Evolutionary conservation across 768 basidiomycete genomes (phyloP).

Genomic region (Mycena metata): DNA sequence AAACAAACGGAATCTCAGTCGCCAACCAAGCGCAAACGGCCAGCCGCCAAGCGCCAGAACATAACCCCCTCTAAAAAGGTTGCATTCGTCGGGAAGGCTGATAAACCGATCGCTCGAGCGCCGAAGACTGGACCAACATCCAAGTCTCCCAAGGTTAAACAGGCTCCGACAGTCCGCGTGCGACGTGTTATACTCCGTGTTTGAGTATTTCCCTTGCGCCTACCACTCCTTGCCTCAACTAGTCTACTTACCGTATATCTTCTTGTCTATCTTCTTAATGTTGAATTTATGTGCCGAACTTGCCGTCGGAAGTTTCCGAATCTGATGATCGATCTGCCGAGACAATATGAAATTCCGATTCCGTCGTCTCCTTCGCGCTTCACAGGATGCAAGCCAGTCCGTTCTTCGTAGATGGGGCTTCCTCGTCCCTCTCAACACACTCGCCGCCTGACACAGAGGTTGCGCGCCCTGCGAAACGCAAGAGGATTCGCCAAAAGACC

Average conservation of each 20-base stretch:
- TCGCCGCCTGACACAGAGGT: not conserved
- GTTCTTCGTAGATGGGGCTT: not conserved
- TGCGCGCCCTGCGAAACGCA: conserved; percentile 23
- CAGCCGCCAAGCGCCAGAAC: not conserved
- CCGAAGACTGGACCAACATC: too few species aligned
- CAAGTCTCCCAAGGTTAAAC: too few species aligned
- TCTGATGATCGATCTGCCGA: too few species aligned
- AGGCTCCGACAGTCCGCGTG: too few species aligned
- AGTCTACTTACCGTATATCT: too few species aligned
- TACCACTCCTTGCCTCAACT: not conserved
- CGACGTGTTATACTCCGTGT: conserved; percentile 18
- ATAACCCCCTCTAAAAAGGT: conserved; percentile 12
- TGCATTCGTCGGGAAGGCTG: conserved; percentile 5
- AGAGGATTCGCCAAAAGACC: conserved; percentile 23
- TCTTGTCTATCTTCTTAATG: too few species aligned
- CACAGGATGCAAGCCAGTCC: not conserved
- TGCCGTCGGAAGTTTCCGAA: too few species aligned
- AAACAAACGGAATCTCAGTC: not conserved
- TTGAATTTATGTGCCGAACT: too few species aligned
- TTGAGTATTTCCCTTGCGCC: too few species aligned
- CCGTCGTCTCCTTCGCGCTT: too few species aligned
- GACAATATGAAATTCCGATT: too few species aligned
- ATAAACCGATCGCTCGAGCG: conserved; percentile 8
- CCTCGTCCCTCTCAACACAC: not conserved
- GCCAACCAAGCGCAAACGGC: conserved; percentile 22